Evolutionary conservation across 257 asterid species (phyloP).

Genomic region (Handroanthus guayacan): DNA sequence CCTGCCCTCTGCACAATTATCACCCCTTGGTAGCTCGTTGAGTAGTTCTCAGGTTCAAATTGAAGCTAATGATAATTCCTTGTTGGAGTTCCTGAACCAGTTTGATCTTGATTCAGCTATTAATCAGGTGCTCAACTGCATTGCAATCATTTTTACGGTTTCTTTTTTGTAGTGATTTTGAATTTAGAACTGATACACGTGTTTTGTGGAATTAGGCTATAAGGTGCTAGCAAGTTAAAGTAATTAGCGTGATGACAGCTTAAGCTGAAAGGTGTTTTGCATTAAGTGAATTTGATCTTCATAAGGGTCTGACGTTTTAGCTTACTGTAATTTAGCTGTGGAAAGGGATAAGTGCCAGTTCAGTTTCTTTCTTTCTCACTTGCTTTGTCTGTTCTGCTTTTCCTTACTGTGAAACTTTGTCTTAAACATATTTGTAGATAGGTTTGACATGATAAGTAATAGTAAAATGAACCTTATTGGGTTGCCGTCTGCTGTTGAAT

Average conservation of each 20-base stretch:
- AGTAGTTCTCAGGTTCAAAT: slow-evolving; percentile 33
- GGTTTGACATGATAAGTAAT: too few species aligned
- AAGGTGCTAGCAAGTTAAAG: neutral
- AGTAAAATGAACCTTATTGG: too few species aligned
- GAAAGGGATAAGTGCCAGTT: neutral
- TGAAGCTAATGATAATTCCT: slow-evolving; percentile 44
- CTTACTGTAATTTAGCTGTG: neutral
- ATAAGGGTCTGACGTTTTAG: neutral
- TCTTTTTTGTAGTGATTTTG: neutral
- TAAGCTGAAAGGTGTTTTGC: slow-evolving; percentile 16
- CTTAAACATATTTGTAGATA: neutral
- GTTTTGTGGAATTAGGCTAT: neutral
- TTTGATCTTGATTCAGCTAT: slow-evolving; percentile 72
- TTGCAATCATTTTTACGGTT: slow-evolving; percentile 3
- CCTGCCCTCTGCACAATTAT: slow-evolving; percentile 68
- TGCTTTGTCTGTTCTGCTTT: neutral
- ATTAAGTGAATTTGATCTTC: neutral
- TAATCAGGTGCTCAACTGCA: slow-evolving; percentile 51
- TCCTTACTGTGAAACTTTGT: neutral
- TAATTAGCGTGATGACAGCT: neutral
- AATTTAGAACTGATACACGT: neutral
- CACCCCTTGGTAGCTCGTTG: slow-evolving; percentile 33
- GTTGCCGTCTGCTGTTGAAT: neutral
- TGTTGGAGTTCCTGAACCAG: slow-evolving; percentile 44
- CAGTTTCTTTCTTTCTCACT: too few species aligned